Base-by-base conservation (phyloP, 106 monocot species). In the Iris macrosiphon region DNA sequence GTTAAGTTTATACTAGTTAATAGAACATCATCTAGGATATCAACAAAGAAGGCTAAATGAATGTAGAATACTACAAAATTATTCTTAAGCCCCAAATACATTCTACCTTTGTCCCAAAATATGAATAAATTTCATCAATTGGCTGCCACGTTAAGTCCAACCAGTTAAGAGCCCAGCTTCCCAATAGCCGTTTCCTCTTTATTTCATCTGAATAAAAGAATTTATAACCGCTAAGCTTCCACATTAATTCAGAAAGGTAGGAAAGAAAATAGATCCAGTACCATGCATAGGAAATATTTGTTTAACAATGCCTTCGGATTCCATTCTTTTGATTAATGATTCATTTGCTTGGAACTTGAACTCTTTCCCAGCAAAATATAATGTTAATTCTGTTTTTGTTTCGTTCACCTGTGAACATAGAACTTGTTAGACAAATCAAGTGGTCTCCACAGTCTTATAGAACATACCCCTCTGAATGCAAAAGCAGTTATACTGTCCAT, bases 91-190 rank as follows among this genome's bases (percentile, higher is more conserved):
- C 2, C 24, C 34, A 6, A 5, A 12, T 19, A 2, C 26, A n/a
- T 42, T 29, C 15, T 34, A 89, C 89, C 76, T 89, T 89, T 34
- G 76, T 76, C 46, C 79, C 89, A 71, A 70, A 89, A 39, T 89
- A 89, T 35, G 71, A 70, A 47, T 89, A 84, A 45, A 89, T 80
- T 70, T 89, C 89, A 62, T 89, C 89, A 51, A 89, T 71, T 48
- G 89, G 89, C 28, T 89, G 89, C 68, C 67, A 80, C 24, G 89
- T 89, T 32, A 89, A 77, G 45, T 80, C 89, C 60, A 74, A 43
- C 83, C 72, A 84, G 28, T 89, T 83, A 49, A 89, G 70, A 28
- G 89, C 89, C 84, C 84, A 89, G 31, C 55, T 77, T 68, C 51
- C 65, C 62, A 77, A 31, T 7, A 81, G 77, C 22, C 64, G 67